Conservation (phyloP, 129 eudicot species). For the Artemisia annua region DNA sequence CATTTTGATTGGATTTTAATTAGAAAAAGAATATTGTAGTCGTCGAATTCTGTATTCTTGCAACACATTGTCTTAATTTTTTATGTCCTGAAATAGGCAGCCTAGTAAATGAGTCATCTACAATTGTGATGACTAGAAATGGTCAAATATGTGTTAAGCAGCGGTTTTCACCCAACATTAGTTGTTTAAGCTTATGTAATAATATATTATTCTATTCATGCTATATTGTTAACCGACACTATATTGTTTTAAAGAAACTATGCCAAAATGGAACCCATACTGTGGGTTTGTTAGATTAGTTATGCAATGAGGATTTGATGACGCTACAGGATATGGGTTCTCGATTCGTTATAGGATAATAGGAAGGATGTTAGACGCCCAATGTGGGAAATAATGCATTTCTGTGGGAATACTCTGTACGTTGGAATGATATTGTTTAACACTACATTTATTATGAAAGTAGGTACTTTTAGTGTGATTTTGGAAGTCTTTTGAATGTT, state of each 20-base stretch:
- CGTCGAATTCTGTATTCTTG: not conserved
- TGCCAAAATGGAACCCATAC: not conserved
- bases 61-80: not conserved
- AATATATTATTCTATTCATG: not conserved
- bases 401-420: not conserved
- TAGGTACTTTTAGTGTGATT: not conserved
- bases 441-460: not conserved
- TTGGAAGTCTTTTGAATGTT: not conserved
- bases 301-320: too few species aligned
- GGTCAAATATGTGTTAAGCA: not conserved
- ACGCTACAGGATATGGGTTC: too few species aligned
- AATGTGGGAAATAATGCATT: not conserved
- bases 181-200: not conserved
- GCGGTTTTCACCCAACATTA: too few species aligned
- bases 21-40: not conserved
- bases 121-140: not conserved
- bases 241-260: not conserved
- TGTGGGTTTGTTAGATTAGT: not conserved
- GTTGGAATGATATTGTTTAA: not conserved
- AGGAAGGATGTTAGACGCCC: not conserved
- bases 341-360: not conserved
- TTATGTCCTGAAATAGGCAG: not conserved
- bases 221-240: not conserved
- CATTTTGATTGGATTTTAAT: constrained; percentile 5
- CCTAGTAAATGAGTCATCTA: not conserved